These are phyloP conservation scores for Sclerotinia nivalis DNA, from an alignment of 2,329 filamentous ascomycete genomes.

Conservation along the genomic window DNA sequence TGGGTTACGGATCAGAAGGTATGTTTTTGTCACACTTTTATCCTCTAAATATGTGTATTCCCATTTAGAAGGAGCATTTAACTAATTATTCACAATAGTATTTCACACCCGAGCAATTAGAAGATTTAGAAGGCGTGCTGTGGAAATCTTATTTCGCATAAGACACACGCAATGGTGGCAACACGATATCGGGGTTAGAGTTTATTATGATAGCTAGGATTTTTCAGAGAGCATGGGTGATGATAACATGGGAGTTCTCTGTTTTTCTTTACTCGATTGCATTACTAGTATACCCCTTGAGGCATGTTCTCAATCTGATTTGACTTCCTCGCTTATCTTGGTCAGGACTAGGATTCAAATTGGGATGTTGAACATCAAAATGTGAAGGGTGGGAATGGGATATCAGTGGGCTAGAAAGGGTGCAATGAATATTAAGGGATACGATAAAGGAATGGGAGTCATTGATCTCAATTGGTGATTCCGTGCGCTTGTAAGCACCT, in stretches of 20 bases:
- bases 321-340: not conserved
- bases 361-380: not conserved
- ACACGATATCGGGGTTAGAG: not conserved
- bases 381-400: not conserved
- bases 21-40: conserved; percentile 42
- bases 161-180: not conserved
- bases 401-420: not conserved
- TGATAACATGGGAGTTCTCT: conserved; percentile 5
- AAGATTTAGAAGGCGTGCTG: conserved; percentile 91
- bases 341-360: not conserved
- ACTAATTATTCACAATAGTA: conserved; percentile 50
- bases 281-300: not conserved
- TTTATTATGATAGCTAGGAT: not conserved
- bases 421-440: not conserved
- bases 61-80: not conserved
- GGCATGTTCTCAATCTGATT: not conserved
- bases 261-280: not conserved
- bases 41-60: not conserved
- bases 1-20: conserved; percentile 99
- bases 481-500: not conserved
- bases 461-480: not conserved
- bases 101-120: conserved; percentile 88
- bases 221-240: not conserved
- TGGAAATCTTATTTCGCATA: conserved; percentile 98
- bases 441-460: not conserved